These are phyloP conservation scores for Paracamarosporium sp. DNA, from an alignment of 2,329 filamentous ascomycete species.

Conservation along the genomic window DNA sequence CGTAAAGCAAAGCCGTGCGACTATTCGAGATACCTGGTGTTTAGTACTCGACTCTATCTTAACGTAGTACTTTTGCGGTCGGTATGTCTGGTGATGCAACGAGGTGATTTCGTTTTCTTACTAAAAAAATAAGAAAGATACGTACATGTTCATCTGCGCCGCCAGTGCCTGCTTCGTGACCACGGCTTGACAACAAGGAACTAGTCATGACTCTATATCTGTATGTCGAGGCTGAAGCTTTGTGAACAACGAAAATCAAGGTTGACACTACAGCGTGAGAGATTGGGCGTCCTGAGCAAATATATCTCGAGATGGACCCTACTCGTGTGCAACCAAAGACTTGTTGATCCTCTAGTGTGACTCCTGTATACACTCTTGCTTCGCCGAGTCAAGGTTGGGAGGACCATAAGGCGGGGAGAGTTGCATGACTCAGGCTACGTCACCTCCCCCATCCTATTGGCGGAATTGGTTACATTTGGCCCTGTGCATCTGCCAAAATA, in stretches of 20 bases:
- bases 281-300: too few relatives aligned
- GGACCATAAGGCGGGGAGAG: neutral
- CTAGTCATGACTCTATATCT: neutral
- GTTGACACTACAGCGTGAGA: too few relatives aligned
- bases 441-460: neutral
- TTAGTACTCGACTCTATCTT: too few relatives aligned
- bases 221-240: too few relatives aligned
- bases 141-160: neutral
- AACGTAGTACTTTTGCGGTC: too few relatives aligned
- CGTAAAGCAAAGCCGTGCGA: too few relatives aligned
- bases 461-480: neutral
- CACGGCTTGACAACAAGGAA: neutral
- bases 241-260: too few relatives aligned
- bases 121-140: neutral
- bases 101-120: neutral
- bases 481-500: neutral
- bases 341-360: too few relatives aligned
- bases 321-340: too few relatives aligned
- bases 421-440: neutral
- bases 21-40: too few relatives aligned
- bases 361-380: neutral
- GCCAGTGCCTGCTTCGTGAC: neutral
- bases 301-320: too few relatives aligned
- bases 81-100: too few relatives aligned
- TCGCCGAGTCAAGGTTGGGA: neutral